phyloP scores from a whole-genome alignment of 78 protist species.

The Abeoforma whisleri region DNA sequence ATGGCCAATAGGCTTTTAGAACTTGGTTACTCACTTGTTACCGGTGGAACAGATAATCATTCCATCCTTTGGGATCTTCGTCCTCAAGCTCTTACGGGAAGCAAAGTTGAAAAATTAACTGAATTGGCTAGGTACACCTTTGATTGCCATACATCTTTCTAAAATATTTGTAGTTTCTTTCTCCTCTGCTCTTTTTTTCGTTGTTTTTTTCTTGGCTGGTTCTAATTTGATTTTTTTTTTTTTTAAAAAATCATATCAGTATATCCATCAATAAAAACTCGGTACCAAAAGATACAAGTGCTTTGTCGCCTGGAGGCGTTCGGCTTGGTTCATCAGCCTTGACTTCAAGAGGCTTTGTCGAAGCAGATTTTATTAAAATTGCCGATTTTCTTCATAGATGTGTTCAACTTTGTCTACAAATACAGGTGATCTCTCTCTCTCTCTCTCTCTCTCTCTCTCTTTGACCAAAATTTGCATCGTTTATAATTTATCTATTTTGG shows the following conservation, averaged over 20 bases:
- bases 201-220: neutral
- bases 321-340: slow-evolving; percentile 92
- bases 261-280: slow-evolving; percentile 96
- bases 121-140: no score
- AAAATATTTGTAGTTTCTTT: no score
- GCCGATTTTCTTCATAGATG: slow-evolving; percentile 79
- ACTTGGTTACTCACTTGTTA: slow-evolving; percentile 78
- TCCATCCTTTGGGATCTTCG: slow-evolving; percentile 87
- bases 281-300: slow-evolving; percentile 82
- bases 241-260: slow-evolving; percentile 2
- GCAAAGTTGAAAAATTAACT: slow-evolving; percentile 76
- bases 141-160: no score
- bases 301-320: slow-evolving; percentile 88
- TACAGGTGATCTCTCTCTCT: no score
- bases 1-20: slow-evolving; percentile 64
- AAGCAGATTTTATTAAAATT: slow-evolving; percentile 72
- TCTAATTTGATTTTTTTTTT: no score
- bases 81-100: slow-evolving; percentile 77
- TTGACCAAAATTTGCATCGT: no score
- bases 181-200: neutral
- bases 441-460: no score
- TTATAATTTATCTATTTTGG: no score
- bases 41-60: slow-evolving; percentile 97
- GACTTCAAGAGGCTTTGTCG: slow-evolving; percentile 85
- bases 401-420: slow-evolving; percentile 53